phyloP scores from a whole-genome alignment of 257 asterid species.

The Nicotiana tomentosiformis region DNA sequence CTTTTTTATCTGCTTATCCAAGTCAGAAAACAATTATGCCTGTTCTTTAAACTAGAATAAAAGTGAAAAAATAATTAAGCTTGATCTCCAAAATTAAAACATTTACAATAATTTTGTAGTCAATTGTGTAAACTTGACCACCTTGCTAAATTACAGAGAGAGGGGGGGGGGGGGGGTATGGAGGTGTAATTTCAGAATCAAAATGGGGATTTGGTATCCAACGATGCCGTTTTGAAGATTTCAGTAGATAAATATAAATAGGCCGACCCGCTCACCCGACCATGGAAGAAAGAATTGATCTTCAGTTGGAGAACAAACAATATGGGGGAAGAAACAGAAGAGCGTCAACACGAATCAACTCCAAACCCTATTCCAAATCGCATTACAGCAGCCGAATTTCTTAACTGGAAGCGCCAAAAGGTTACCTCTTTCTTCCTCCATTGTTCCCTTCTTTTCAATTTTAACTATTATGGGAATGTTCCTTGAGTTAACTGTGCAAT shows the following conservation, averaged over 20 bases:
- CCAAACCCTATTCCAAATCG: constrained; percentile 40
- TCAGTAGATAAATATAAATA: background rate
- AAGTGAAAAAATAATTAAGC: too few species aligned
- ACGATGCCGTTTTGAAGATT: background rate
- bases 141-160: too few species aligned
- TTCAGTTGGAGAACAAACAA: background rate
- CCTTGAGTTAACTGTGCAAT: background rate
- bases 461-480: too few species aligned
- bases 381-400: constrained; percentile 50
- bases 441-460: background rate
- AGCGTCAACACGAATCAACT: background rate
- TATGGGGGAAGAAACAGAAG: constrained; percentile 68
- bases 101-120: too few species aligned
- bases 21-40: too few species aligned
- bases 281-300: background rate
- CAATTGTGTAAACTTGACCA: too few species aligned
- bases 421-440: constrained; percentile 8
- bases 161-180: too few species aligned
- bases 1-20: too few species aligned
- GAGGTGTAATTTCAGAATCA: too few species aligned
- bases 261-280: background rate
- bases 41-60: too few species aligned
- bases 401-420: constrained; percentile 67
- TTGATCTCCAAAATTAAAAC: too few species aligned
- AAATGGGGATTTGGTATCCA: too few species aligned